A percentile compares a stretch with the other conserved stretches of the same genome.
phyloP scores from a whole-genome alignment of 2,329 filamentous ascomycete species.

The Exophiala sp. region DNA sequence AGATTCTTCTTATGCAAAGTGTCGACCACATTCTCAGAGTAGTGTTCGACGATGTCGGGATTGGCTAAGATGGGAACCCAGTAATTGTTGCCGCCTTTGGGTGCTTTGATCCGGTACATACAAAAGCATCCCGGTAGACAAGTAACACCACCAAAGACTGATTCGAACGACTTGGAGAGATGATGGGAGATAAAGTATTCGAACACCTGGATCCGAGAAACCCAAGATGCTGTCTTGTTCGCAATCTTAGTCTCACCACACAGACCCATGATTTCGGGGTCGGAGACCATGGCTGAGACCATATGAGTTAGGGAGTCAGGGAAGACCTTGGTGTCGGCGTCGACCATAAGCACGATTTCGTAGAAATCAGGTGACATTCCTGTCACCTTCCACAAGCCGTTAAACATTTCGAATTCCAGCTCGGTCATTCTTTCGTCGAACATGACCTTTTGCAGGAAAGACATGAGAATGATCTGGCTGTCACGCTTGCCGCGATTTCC shows the following conservation, averaged over 20 bases:
- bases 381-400: conserved; percentile 96
- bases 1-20: conserved; percentile 98
- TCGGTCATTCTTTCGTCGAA: conserved; percentile 99
- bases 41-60: conserved; percentile 97
- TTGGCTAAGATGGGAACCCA: conserved; percentile 99
- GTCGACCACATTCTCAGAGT: conserved; percentile 98
- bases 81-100: conserved; percentile 97
- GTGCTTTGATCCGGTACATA: conserved; percentile 99
- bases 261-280: conserved; percentile 98
- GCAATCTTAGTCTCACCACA: conserved; percentile 99
- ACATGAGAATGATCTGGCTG: conserved; percentile 99
- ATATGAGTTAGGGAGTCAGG: conserved; percentile 98
- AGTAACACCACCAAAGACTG: conserved; percentile 97
- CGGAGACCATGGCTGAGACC: conserved; percentile 98
- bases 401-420: conserved; percentile 99
- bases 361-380: conserved; percentile 98
- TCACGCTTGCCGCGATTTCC: conserved; percentile 98
- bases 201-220: conserved; percentile 97
- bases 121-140: conserved; percentile 98
- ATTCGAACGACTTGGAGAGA: conserved; percentile 94
- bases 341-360: conserved; percentile 97
- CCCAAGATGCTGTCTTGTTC: conserved; percentile 93
- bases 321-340: conserved; percentile 98
- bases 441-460: conserved; percentile 99
- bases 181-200: conserved; percentile 98